A percentile compares a stretch with the other conserved stretches of the same genome.
Evolutionary conservation across 192 early-diverging fungal species (phyloP).

Genomic region (Dimargaris xerosporica): DNA sequence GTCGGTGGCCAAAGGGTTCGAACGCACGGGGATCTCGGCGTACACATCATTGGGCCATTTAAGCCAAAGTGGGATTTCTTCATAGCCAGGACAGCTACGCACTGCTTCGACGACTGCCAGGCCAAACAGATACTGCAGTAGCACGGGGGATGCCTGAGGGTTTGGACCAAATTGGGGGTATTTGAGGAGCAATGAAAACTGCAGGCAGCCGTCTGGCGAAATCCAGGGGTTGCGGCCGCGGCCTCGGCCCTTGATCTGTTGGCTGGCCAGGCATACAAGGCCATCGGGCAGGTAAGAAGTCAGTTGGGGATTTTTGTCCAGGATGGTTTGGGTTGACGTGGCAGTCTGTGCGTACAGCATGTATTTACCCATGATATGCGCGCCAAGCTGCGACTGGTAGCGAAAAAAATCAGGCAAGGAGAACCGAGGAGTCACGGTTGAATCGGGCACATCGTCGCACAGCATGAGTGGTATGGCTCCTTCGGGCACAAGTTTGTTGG

Average conservation of each 20-base stretch:
- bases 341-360: constrained; percentile 66
- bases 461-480: constrained; percentile 3
- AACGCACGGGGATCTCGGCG: constrained; percentile 26
- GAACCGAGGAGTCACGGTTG: constrained; percentile 44
- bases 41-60: constrained; percentile 99
- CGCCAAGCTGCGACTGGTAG: constrained; percentile 28
- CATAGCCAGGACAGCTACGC: constrained; percentile 48
- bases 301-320: constrained; percentile 76
- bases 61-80: constrained; percentile 62
- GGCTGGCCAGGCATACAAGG: constrained; percentile 59
- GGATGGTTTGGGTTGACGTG: constrained; percentile 80
- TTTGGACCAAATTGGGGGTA: constrained; percentile 41
- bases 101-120: constrained; percentile 73
- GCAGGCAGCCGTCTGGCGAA: constrained; percentile 76
- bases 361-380: constrained; percentile 45
- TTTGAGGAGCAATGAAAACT: constrained; percentile 69
- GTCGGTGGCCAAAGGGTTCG: constrained; percentile 15
- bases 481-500: neutral
- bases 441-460: constrained; percentile 14
- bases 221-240: constrained; percentile 93
- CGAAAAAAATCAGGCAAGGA: constrained; percentile 32
- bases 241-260: constrained; percentile 77
- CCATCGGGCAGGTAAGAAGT: constrained; percentile 54
- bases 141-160: constrained; percentile 44
- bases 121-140: constrained; percentile 88